Base-by-base conservation (phyloP, 306 rosid species). In the Herpetospermum pedunculosum region DNA sequence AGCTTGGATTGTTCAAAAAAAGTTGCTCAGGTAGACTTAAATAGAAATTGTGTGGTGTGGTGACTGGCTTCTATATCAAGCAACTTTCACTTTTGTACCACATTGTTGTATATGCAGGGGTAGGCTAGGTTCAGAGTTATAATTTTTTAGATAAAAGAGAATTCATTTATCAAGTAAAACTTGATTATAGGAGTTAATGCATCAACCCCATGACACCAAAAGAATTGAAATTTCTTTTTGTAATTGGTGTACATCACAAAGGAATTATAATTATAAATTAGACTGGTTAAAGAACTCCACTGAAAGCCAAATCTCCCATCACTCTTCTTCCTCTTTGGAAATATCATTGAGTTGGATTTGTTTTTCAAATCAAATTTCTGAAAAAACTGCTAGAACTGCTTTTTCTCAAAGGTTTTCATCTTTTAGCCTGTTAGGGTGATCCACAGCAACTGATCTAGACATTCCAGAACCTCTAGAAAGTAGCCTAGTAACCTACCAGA, bases 1-100 rank as follows among this genome's bases (percentile, higher is more conserved):
- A 89, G 81, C 89, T 83, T 88, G 79, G 99, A 91, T 80, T 82
- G 88, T 63, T 86, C 97, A 60, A 95, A 84, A 84, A 95, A 91
- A 88, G 52, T 78, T 52, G 90, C 96, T 58, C 96, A 88, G 92
- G 99, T 91, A 89, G 72, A 55, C 62, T 77, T 54, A 57, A 63
- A 53, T 71, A 5, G 70, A 77, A 37, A n/a, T 57, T 18, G 2
- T 70, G n/a, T 38, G 55, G 38, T 68, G 15, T 23, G 48, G 23
- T 43, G 38, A 68, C 13, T 68, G 70, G 74, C 48, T 62, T 35
- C 44, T 54, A 48, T 44, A 77, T 70, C 25, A 46, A 30, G 43
- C 70, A 16, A 40, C 44, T 32, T 55, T 62, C 10, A 25, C 34
- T 29, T 18, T 35, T 44, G 53, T 34, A 65, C 34, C 50, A 13